Evolutionary conservation across 75 land plant genomes (phyloP).

Genomic region (Pinus taeda): DNA sequence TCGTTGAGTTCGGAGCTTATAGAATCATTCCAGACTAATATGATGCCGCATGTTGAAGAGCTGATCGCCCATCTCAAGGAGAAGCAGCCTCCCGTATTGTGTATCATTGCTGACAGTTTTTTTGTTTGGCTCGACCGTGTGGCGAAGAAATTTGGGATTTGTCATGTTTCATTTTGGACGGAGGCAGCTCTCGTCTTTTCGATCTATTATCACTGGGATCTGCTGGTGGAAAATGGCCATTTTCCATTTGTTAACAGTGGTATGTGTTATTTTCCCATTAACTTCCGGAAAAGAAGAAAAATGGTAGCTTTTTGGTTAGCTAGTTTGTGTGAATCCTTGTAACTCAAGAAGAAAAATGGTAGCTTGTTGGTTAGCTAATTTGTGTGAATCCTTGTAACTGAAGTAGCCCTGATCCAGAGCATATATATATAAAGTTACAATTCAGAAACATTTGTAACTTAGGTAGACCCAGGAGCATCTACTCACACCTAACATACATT

Average conservation of each 20-base stretch:
- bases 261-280: neutral
- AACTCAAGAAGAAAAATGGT: too few relatives aligned
- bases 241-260: neutral
- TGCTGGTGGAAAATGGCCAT: constrained; percentile 28
- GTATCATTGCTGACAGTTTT: constrained; percentile 36
- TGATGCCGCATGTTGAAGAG: constrained; percentile 34
- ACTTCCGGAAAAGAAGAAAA: too few relatives aligned
- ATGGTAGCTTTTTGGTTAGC: too few relatives aligned
- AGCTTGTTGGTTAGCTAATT: too few relatives aligned
- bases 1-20: constrained; percentile 32
- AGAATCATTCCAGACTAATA: constrained; percentile 15
- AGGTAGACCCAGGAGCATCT: too few relatives aligned
- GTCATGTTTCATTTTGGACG: constrained; percentile 36
- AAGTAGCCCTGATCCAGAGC: too few relatives aligned
- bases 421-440: too few relatives aligned
- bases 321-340: too few relatives aligned
- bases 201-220: constrained; percentile 30
- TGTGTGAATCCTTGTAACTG: too few relatives aligned
- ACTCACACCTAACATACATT: too few relatives aligned
- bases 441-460: too few relatives aligned
- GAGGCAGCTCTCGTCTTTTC: constrained; percentile 36
- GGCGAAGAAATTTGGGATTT: constrained; percentile 26
- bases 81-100: constrained; percentile 8
- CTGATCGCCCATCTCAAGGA: constrained; percentile 10
- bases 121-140: constrained; percentile 26